Base-by-base conservation (phyloP, 2,329 filamentous ascomycete genomes). In the Pseudocercospora crystallina region DNA sequence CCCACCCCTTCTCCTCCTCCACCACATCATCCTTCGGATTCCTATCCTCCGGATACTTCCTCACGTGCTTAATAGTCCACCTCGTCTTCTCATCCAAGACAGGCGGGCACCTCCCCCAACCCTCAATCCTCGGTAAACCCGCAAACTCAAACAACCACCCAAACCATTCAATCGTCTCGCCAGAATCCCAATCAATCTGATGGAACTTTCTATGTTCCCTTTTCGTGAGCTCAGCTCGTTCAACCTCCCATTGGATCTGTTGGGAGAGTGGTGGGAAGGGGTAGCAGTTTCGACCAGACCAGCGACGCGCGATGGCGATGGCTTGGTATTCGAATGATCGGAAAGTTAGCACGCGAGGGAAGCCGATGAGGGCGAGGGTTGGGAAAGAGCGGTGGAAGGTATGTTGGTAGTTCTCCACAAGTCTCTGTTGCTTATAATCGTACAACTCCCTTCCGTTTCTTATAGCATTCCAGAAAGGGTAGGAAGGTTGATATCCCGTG, bases 241-340 rank as follows among this genome's bases (percentile, higher is more conserved):
- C 58, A 3, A 34, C 48, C 53, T 81, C 79, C 79, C 80, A 82
- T n/a, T 50, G 54, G 32, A 65, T 53, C 58, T 78, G 75, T 45
- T 75, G 68, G 2, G 78, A 53, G 0, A 63, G n/a, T 0, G 69
- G 44, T 0, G 78, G 77, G 3, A 81, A 67, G 2, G 67, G 41
- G 0, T 57, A 49, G 0, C 69, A 58, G 29, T 75, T 72, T 11
- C 78, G 66, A 0, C 69, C 68, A 0, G 77, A 65, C 57, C 75
- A 80, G 0, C 80, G 57, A 2, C 79, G 69, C 2, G 79, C 78
- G 0, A 81, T 63, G 1, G 79, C 77, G 35, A 81, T 68, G 1
- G 77, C 78, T 60, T 81, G 79, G 53, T 81, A 81, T 61, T 81
- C 79, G 53, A 81, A 81, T 32, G 75, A 76, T 5, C 79, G 65